A percentile compares a stretch with the other conserved stretches of the same genome.
phyloP scores from a whole-genome alignment of 441 rosid species.

The Syzygium malaccense region DNA sequence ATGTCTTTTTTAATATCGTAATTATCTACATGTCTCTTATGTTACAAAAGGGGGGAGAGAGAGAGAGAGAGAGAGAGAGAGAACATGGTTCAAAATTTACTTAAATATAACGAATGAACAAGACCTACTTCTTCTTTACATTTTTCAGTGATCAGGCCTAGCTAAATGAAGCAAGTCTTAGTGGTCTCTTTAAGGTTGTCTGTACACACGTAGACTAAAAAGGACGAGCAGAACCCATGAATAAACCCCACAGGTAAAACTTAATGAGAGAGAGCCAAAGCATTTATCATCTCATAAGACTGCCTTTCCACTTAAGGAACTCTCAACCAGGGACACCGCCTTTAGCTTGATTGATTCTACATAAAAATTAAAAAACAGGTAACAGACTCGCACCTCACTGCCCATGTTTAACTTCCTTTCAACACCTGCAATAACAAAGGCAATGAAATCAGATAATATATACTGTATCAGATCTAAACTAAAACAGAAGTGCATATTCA shows the following conservation, averaged over 20 bases:
- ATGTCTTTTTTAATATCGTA: background rate
- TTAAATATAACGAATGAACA: background rate
- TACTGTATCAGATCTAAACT: background rate
- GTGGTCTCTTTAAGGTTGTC: background rate
- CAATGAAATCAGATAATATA: background rate
- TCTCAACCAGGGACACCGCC: background rate
- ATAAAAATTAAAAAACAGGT: background rate
- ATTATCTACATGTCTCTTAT: background rate
- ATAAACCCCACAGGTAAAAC: background rate
- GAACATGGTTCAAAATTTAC: background rate
- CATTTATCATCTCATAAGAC: background rate
- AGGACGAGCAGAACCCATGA: background rate
- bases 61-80: background rate
- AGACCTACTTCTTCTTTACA: background rate
- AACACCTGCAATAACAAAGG: background rate
- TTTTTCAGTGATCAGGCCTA: background rate
- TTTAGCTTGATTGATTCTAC: background rate
- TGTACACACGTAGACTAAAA: background rate
- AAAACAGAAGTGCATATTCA: background rate
- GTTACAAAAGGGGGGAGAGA: too few relatives aligned
- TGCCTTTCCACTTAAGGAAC: background rate
- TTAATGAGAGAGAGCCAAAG: background rate
- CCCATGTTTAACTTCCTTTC: background rate
- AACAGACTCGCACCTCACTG: background rate
- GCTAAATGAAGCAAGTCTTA: background rate